Evolutionary conservation across 2,329 filamentous ascomycete species (phyloP), one percentile per base, ranked within the genome.

Genomic region (Ophiostoma montium): DNA sequence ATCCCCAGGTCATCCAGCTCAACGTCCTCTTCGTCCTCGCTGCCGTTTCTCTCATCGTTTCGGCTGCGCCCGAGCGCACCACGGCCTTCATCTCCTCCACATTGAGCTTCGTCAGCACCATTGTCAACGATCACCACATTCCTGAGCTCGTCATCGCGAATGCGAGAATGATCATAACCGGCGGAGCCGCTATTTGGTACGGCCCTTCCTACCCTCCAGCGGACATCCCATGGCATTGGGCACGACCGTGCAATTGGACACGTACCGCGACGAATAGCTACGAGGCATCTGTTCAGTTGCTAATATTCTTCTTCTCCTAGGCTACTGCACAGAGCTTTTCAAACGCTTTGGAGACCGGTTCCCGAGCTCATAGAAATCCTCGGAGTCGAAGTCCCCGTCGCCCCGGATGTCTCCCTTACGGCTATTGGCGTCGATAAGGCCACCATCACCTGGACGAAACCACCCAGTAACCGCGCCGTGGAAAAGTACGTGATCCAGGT

Each of bases 401-500:
- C 86, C 21, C 92, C 92, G 47, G 81, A 89, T 61, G 84, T 96
- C 36, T 94, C 88, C 47, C 78, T 98, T 32, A 87, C 90, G 49
- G 87, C 85, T 54, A 92, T 98, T 58, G 85, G 84, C 57, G 75
- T 86, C 27, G 86, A 94, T 62, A 86, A 88, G 50, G 85, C 94
- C 31, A 85, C 89, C 30, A 73, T 98, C 39, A 88, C 89, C 63
- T 98, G 92, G 92, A 86, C 88, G 53, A 77, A 82, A 52, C 82
- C 86, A 0, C 76, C 71, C 3, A 64, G 68, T 39, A 77, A 75
- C 54, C 73, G 76, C 35, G 75, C 84, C 3, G 84, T 94, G 48
- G 76, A 87, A 48, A 94, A 89, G 66, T 92, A 94, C 61, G 75
- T 90, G 42, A 86, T 98, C 47, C 86, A 94, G 62, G 82, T 98